A percentile compares a stretch with the other conserved stretches of the same genome.
These are phyloP conservation scores for Nicotiana sylvestris DNA, from an alignment of 257 asterid genomes.

Conservation along the genomic window DNA sequence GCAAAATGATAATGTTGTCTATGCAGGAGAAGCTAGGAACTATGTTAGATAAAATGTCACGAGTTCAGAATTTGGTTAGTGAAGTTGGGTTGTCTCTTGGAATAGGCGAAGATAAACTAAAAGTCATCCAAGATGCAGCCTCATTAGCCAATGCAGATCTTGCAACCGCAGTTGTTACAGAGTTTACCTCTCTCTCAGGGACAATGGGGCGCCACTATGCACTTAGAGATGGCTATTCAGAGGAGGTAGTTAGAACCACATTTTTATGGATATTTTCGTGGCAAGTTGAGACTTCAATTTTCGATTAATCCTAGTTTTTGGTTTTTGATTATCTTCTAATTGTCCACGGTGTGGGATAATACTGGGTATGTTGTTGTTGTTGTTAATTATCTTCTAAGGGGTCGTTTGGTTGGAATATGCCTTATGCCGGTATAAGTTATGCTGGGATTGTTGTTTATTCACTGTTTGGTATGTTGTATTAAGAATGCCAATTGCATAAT, in stretches of 20 bases:
- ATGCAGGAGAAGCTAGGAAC: constrained; percentile 90
- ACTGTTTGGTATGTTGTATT: too few relatives aligned
- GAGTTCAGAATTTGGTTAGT: constrained; percentile 58
- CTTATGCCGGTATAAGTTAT: too few relatives aligned
- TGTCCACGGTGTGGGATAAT: too few relatives aligned
- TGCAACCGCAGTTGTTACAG: constrained; percentile 84
- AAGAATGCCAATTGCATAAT: too few relatives aligned
- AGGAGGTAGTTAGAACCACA: constrained; percentile 46
- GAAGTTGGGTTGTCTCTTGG: constrained; percentile 63
- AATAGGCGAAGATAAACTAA: constrained; percentile 43
- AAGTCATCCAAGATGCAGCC: constrained; percentile 64
- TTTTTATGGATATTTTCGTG: background rate
- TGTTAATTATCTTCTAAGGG: too few relatives aligned
- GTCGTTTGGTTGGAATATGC: too few relatives aligned
- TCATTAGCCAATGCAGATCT: constrained; percentile 92
- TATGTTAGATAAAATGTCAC: constrained; percentile 88
- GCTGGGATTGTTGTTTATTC: too few relatives aligned
- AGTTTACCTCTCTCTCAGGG: constrained; percentile 93
- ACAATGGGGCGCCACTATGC: constrained; percentile 95
- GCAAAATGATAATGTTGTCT: background rate
- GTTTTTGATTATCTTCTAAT: background rate
- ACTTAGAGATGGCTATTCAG: constrained; percentile 84
- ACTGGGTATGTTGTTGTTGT: too few relatives aligned
- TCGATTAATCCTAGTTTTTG: background rate
- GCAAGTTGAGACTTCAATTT: background rate